phyloP scores from a whole-genome alignment of 176 grass and related monocot species.

The Phyllostachys edulis region DNA sequence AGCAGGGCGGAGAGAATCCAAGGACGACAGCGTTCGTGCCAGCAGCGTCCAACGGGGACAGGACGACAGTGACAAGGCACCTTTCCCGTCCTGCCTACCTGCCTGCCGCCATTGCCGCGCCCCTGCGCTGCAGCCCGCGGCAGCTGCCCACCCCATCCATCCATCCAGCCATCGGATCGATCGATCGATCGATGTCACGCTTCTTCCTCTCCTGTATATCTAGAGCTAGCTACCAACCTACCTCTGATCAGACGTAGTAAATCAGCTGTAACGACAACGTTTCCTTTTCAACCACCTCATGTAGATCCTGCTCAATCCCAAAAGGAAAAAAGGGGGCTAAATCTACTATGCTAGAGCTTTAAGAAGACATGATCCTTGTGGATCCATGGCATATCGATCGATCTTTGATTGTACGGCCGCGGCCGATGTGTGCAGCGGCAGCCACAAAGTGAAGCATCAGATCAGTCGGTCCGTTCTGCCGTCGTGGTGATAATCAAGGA shows the following conservation, averaged over 20 bases:
- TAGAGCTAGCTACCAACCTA: not conserved
- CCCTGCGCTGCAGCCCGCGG: not conserved
- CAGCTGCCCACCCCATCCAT: not conserved
- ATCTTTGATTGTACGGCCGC: not conserved
- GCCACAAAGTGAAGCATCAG: slow-evolving; percentile 14
- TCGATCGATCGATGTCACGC: not conserved
- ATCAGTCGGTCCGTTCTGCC: not conserved
- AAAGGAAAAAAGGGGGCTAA: not conserved
- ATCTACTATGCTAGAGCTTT: not conserved
- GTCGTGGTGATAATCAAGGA: not conserved
- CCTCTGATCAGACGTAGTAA: not conserved
- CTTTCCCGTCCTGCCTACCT: not conserved
- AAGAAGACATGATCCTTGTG: not conserved
- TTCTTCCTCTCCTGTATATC: not conserved
- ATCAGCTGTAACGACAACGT: not conserved
- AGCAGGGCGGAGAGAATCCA: not conserved
- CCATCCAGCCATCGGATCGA: not conserved
- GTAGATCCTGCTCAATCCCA: not conserved
- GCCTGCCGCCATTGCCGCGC: not conserved
- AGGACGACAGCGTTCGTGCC: not conserved
- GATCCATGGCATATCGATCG: not conserved
- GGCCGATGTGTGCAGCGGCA: too few relatives aligned
- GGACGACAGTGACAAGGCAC: not conserved
- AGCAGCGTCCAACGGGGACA: not conserved
- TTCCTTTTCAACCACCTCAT: not conserved